phyloP scores from a whole-genome alignment of 345 rosid genomes.

The Rhizophora apiculata region DNA sequence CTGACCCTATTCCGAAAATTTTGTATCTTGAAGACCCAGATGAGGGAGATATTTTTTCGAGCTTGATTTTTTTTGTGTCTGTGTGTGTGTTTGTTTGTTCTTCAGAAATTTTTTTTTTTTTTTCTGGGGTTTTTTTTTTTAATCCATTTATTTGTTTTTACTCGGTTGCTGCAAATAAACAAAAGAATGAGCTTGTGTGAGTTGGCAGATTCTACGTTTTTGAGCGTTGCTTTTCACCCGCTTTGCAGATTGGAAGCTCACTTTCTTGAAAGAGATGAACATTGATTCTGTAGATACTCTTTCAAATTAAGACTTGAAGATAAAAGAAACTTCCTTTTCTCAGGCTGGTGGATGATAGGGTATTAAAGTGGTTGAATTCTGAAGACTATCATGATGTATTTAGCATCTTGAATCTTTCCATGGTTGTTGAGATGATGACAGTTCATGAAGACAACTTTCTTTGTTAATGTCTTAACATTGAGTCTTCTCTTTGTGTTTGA shows the following conservation, averaged over 20 bases:
- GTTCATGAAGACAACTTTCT: neutral
- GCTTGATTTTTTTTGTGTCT: too few relatives aligned
- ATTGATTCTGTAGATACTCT: neutral
- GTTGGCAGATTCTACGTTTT: neutral
- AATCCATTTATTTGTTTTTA: neutral
- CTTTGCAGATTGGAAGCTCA: slow-evolving; percentile 18
- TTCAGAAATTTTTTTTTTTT: neutral
- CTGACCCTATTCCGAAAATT: slow-evolving; percentile 22
- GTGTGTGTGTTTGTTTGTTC: too few relatives aligned
- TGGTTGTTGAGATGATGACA: neutral
- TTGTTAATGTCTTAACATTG: neutral
- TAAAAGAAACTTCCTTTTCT: neutral
- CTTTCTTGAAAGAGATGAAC: neutral
- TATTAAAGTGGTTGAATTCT: neutral
- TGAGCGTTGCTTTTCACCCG: slow-evolving; percentile 8
- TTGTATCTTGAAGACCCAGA: slow-evolving; percentile 22
- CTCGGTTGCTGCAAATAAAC: neutral
- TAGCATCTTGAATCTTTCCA: slow-evolving; percentile 5
- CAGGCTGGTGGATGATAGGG: slow-evolving; percentile 1
- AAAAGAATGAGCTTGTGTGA: neutral
- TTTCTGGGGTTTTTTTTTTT: neutral
- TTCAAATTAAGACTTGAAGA: neutral
- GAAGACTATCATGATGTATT: neutral
- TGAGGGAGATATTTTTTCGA: slow-evolving; percentile 5
- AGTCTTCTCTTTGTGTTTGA: neutral